phyloP scores from a whole-genome alignment of 2,329 filamentous ascomycete species.

The Aspergillus persii region DNA sequence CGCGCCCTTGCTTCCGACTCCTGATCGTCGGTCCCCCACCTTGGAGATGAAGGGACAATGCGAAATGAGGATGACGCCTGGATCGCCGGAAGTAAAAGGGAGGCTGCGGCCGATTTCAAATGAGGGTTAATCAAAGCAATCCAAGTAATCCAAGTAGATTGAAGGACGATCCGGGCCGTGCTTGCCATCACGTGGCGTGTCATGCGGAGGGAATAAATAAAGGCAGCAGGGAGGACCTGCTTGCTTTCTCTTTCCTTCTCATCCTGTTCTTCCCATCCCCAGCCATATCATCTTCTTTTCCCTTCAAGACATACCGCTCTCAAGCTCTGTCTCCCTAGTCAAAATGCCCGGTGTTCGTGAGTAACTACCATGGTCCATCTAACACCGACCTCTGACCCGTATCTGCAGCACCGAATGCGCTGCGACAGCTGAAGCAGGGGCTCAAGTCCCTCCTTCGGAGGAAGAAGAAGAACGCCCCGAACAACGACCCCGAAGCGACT shows the following conservation, averaged over 20 bases:
- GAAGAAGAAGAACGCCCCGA: constrained; percentile 28
- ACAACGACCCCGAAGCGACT: constrained; percentile 6
- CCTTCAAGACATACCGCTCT: not conserved
- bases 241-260: not conserved
- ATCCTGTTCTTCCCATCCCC: not conserved
- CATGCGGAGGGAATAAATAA: not conserved
- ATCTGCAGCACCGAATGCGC: constrained; percentile 28
- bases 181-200: not conserved
- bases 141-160: not conserved
- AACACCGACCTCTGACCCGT: not conserved
- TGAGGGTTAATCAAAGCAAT: too few species aligned
- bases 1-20: not conserved
- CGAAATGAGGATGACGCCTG: not conserved
- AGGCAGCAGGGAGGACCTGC: not conserved
- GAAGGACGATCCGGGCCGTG: not conserved
- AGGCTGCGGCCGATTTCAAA: not conserved
- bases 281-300: too few species aligned
- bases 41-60: not conserved
- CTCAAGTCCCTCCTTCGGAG: constrained; percentile 32
- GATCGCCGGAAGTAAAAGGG: not conserved
- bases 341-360: constrained; percentile 37
- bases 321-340: not conserved
- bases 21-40: not conserved
- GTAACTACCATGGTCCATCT: constrained; percentile 12
- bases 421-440: constrained; percentile 33